Conservation (phyloP, 768 basidiomycete species). For the Xerocomus spinulosus region DNA sequence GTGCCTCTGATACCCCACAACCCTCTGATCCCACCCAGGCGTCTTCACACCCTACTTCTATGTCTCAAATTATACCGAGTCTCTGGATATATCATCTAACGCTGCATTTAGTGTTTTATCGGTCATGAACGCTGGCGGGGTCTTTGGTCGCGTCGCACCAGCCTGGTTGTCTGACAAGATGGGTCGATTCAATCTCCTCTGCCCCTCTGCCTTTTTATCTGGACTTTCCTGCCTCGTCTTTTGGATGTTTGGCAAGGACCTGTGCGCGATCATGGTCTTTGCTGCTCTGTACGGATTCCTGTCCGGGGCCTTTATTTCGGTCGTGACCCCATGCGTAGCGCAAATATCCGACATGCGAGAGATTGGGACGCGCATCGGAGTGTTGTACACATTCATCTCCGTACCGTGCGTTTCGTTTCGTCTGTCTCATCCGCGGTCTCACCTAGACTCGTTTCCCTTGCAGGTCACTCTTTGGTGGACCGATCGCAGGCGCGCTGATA, state of each 20-base stretch:
- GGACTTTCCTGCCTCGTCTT: constrained; percentile 55
- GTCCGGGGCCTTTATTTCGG: constrained; percentile 64
- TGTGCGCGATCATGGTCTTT: constrained; percentile 45
- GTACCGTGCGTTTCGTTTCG: constrained; percentile 55
- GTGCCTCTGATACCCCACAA: not conserved
- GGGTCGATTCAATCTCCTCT: constrained; percentile 64
- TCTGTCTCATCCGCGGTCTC: not conserved
- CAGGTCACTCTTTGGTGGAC: constrained; percentile 62
- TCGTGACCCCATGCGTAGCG: constrained; percentile 63
- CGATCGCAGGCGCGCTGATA: constrained; percentile 57
- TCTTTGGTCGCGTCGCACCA: constrained; percentile 61
- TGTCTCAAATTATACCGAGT: constrained; percentile 55
- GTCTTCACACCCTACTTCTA: constrained; percentile 72
- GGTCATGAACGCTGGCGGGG: constrained; percentile 63
- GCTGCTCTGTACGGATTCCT: constrained; percentile 58
- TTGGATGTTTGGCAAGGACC: constrained; percentile 47
- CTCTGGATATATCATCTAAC: constrained; percentile 32
- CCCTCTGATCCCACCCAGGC: constrained; percentile 37
- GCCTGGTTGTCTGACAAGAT: constrained; percentile 60
- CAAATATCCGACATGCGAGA: constrained; percentile 57
- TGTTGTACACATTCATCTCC: constrained; percentile 60
- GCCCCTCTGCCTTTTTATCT: constrained; percentile 56
- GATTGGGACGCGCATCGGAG: constrained; percentile 60
- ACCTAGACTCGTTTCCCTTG: not conserved
- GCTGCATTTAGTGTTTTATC: constrained; percentile 55